phyloP scores from a whole-genome alignment of 2,329 filamentous ascomycete genomes.

The Diatrype stigma region DNA sequence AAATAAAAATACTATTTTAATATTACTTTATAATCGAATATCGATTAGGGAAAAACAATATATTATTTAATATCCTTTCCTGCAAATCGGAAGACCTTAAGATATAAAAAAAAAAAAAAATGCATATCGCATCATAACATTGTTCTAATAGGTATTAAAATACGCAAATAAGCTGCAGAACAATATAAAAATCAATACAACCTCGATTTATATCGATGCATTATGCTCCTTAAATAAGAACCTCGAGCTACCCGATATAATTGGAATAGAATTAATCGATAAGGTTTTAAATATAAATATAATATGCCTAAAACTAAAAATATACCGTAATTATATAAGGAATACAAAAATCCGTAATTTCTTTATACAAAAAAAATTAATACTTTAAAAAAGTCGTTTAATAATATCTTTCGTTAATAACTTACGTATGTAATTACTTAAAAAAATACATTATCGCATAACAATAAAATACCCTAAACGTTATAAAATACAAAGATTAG shows the following conservation, averaged over 20 bases:
- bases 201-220: neutral
- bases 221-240: neutral
- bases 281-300: neutral
- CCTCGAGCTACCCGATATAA: neutral
- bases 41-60: neutral
- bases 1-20: neutral
- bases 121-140: neutral
- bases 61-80: neutral
- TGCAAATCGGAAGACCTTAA: neutral
- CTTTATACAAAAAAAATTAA: neutral
- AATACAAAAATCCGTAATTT: neutral
- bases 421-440: neutral
- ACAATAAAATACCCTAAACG: neutral
- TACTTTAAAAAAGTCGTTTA: neutral
- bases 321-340: neutral
- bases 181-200: too few relatives aligned
- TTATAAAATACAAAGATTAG: neutral
- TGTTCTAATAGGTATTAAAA: neutral
- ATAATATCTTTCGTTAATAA: neutral
- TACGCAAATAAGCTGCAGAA: neutral
- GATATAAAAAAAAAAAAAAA: neutral
- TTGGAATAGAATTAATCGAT: too few relatives aligned
- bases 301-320: neutral
- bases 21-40: neutral
- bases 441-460: neutral